Percentiles rank a stretch among this genome's conserved stretches.
Conservation (phyloP, 2,329 filamentous ascomycete genomes). For the Berkeleyomyces basicola region DNA sequence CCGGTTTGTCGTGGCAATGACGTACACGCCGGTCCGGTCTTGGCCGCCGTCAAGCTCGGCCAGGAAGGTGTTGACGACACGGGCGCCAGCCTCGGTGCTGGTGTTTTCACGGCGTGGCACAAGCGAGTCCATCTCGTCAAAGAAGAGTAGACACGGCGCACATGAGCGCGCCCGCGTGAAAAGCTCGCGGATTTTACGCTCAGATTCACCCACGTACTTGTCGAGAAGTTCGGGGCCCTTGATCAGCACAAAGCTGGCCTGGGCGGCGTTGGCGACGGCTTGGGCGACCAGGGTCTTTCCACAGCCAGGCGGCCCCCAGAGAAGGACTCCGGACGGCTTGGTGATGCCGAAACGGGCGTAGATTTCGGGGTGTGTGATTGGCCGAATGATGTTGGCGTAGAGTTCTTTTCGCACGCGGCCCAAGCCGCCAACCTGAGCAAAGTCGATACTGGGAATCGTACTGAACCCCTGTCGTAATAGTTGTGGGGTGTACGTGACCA, state of each 20-base stretch:
- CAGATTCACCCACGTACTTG: conserved; percentile 94
- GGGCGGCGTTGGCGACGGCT: conserved; percentile 85
- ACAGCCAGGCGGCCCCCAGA: conserved; percentile 94
- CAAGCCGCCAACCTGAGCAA: conserved; percentile 81
- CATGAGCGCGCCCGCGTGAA: conserved; percentile 77
- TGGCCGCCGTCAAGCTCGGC: conserved; percentile 83
- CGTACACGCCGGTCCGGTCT: conserved; percentile 70
- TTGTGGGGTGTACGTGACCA: conserved; percentile 46
- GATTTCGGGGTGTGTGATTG: conserved; percentile 65
- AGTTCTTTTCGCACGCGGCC: conserved; percentile 65
- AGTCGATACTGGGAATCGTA: conserved; percentile 83
- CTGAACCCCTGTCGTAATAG: conserved; percentile 83
- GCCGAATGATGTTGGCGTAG: conserved; percentile 70
- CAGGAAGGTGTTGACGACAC: conserved; percentile 87
- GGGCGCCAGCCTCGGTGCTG: conserved; percentile 64
- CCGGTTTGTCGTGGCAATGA: conserved; percentile 87
- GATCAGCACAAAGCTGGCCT: conserved; percentile 95
- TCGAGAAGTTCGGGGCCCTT: conserved; percentile 93
- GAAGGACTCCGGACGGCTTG: conserved; percentile 69
- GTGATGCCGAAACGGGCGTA: conserved; percentile 66
- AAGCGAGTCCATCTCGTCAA: conserved; percentile 90
- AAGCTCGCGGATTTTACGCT: conserved; percentile 80
- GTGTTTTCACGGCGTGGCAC: conserved; percentile 68
- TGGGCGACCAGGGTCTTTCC: conserved; percentile 94
- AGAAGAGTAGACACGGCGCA: conserved; percentile 89